Evolutionary conservation across 1,284 basidiomycete genomes (phyloP), one percentile per base, ranked within the genome.

Genomic region (Austropuccinia psidii): DNA sequence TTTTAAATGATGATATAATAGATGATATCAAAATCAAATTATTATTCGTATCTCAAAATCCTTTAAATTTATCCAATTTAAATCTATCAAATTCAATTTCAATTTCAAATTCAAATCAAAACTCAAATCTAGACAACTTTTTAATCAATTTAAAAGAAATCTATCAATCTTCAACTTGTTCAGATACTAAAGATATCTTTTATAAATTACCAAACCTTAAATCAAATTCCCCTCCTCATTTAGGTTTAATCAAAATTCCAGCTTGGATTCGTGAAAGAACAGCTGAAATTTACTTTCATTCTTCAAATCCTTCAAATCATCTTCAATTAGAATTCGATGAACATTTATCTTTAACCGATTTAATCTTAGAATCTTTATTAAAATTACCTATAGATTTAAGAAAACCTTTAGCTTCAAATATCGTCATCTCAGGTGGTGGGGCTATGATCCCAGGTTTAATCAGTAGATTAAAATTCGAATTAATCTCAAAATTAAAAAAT

Each of bases 231-330:
- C 37, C 47, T 5, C 75, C 75, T 0, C 67, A 61, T 15, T 73
- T 76, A 0, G 91, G 91, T 0, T 89, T 88, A 0, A 81, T 98
- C 43, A 84, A 89, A 52, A 87, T 98, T 49, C 95, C 95, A 0
- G 94, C 94, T 0, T 98, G 96, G 95, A 84, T 98, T 29, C 83
- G 95, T 43, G 93, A 97, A 79, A 85, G 93, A 8, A 90, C 90
- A 0, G 88, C 91, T 2, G 95, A 98, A 79, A 85, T 94, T 4
- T 83, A 98, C 0, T 97, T 97, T 76, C 91, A 92, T 78, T 87
- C 88, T 1, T n/a, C 39, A 6, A 91, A 92, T 78, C 87, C 88
- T 1, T n/a, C 39, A 6, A 90, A 90, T n/a, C 90, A 93, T 76
- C 86, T 89, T 4, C 81, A 82, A 65, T 31, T 93, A 92, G 77